A percentile compares a stretch with the other conserved stretches of the same genome.
These are phyloP conservation scores for Ostreobium quekettii DNA, from an alignment of 139 green algal species.

Conservation along the genomic window DNA sequence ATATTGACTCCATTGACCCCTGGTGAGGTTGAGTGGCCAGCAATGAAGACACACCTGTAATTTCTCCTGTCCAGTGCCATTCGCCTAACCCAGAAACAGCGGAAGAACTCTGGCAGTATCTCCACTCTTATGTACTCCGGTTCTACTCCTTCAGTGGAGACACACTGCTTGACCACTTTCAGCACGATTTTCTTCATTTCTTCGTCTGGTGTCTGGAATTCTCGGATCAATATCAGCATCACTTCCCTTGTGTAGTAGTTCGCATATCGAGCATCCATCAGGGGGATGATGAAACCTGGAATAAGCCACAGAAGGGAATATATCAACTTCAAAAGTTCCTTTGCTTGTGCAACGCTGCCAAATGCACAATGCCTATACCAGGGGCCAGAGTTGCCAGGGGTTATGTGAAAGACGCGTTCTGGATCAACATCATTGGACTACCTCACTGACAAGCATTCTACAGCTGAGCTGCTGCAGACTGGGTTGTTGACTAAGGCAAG, in stretches of 20 bases:
- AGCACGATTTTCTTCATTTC: slow-evolving; percentile 99
- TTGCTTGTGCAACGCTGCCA: too few relatives aligned
- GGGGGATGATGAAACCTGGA: slow-evolving; percentile 86
- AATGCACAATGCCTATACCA: too few relatives aligned
- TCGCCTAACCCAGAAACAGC: slow-evolving; percentile 91
- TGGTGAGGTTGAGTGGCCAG: too few relatives aligned
- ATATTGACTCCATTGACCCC: too few relatives aligned
- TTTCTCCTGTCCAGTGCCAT: slow-evolving; percentile 96
- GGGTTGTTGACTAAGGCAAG: too few relatives aligned
- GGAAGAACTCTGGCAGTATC: slow-evolving; percentile 96
- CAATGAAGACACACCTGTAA: slow-evolving; percentile 42
- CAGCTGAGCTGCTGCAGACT: too few relatives aligned
- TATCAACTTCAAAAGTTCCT: too few relatives aligned
- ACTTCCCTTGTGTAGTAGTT: slow-evolving; percentile 97
- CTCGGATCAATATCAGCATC: slow-evolving; percentile 93
- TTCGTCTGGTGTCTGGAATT: slow-evolving; percentile 96
- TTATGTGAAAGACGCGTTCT: too few relatives aligned
- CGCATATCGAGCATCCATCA: slow-evolving; percentile 97
- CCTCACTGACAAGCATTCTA: too few relatives aligned
- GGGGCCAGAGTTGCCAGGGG: too few relatives aligned
- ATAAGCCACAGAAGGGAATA: too few relatives aligned
- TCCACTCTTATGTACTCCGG: slow-evolving; percentile 83
- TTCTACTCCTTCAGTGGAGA: slow-evolving; percentile 92
- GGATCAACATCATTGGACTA: too few relatives aligned
- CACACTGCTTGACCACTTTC: slow-evolving; percentile 98